Evolutionary conservation across 768 basidiomycete genomes (phyloP).

Genomic region (Tulasnella sp.): DNA sequence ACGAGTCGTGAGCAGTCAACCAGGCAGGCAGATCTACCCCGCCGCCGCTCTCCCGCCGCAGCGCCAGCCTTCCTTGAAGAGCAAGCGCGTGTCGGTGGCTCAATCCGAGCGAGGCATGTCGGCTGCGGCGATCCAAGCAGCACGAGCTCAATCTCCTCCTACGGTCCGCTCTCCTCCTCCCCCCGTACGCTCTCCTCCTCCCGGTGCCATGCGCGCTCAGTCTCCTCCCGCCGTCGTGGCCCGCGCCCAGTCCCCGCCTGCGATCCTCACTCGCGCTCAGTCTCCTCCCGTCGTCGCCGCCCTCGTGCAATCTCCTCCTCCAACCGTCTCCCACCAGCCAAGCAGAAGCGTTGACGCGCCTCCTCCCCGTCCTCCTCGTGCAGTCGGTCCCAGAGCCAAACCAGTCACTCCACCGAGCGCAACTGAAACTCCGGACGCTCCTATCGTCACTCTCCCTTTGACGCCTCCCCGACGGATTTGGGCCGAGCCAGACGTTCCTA

Average conservation of each 20-base stretch:
- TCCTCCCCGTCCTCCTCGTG: conserved; percentile 3
- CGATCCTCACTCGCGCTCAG: neutral
- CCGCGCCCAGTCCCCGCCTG: neutral
- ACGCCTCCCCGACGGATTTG: conserved; percentile 2
- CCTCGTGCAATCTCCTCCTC: neutral
- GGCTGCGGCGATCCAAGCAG: neutral
- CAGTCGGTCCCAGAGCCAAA: neutral
- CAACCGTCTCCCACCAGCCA: neutral
- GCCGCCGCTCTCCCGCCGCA: neutral
- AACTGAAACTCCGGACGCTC: neutral
- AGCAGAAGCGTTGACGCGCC: neutral
- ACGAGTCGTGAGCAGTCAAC: neutral
- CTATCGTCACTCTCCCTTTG: neutral
- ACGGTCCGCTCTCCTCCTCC: too few relatives aligned
- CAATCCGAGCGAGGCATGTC: neutral
- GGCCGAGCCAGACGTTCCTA: conserved; percentile 23
- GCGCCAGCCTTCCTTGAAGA: neutral
- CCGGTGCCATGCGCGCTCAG: neutral
- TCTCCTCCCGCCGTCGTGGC: neutral
- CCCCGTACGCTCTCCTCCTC: conserved; percentile 15
- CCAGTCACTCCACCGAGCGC: neutral
- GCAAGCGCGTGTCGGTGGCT: neutral
- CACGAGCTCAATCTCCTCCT: neutral
- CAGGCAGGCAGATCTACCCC: conserved; percentile 15
- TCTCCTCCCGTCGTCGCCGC: neutral